Conservation (phyloP, 352 stramenopile genomes). For the Phytophthora citricola region DNA sequence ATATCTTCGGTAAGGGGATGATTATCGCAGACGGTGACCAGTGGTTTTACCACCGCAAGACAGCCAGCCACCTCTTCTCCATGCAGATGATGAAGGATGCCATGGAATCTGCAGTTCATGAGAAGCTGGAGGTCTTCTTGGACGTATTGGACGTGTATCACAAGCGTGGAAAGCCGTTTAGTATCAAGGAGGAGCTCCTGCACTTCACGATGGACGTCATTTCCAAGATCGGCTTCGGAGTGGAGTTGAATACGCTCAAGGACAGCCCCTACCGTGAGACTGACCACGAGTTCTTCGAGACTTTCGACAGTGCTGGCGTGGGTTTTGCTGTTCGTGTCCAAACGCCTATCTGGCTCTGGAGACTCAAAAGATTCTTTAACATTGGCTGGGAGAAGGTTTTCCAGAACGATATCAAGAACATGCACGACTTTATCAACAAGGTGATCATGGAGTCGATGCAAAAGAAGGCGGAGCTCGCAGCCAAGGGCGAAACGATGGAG, state of each 20-base stretch:
- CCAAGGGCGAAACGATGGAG: conserved; percentile 42
- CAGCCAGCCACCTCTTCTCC: conserved; percentile 85
- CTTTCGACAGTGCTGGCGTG: conserved; percentile 44
- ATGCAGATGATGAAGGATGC: conserved; percentile 51
- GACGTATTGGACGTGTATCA: conserved; percentile 26
- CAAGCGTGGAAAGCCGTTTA: conserved; percentile 29
- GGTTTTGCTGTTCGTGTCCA: conserved; percentile 36
- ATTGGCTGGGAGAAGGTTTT: conserved; percentile 50
- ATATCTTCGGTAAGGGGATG: conserved; percentile 69
- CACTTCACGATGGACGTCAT: conserved; percentile 72
- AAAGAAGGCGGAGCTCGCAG: conserved; percentile 52
- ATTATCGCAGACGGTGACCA: conserved; percentile 32
- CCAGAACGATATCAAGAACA: conserved; percentile 39
- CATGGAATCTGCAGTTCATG: conserved; percentile 44
- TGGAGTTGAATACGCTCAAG: conserved; percentile 48
- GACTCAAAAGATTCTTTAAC: conserved; percentile 37
- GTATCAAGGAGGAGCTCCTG: conserved; percentile 50
- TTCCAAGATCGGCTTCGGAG: conserved; percentile 61
- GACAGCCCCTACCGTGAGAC: conserved; percentile 29
- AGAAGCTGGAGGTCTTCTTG: conserved; percentile 39
- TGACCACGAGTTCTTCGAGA: conserved; percentile 49
- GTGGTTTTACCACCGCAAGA: conserved; percentile 76
- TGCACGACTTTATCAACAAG: conserved; percentile 50
- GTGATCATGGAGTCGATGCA: conserved; percentile 56
- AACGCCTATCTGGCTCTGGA: conserved; percentile 45